Evolutionary conservation across 352 stramenopile species (phyloP).

Genomic region (Phytophthora foliorum): DNA sequence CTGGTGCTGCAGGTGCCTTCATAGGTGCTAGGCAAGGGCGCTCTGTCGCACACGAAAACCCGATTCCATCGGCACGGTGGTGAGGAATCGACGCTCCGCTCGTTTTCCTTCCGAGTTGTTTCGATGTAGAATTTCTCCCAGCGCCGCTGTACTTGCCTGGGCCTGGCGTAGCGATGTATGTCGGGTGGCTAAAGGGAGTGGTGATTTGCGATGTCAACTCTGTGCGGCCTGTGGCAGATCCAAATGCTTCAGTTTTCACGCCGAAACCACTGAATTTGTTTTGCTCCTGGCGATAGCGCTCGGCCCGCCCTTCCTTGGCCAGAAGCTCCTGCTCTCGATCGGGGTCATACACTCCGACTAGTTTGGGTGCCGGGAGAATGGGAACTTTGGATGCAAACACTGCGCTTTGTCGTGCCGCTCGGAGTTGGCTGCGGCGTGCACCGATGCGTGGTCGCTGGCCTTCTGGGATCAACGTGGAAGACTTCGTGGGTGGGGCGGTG

Average conservation of each 20-base stretch:
- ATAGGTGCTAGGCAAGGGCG: conserved; percentile 64
- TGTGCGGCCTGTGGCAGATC: conserved; percentile 66
- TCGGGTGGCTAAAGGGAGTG: conserved; percentile 65
- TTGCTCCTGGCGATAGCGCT: conserved; percentile 40
- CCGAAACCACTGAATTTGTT: conserved; percentile 29
- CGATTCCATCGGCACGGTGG: conserved; percentile 57
- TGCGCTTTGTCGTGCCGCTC: conserved; percentile 53
- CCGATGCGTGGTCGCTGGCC: conserved; percentile 34
- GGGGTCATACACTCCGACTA: conserved; percentile 54
- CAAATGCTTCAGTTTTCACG: conserved; percentile 71
- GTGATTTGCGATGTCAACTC: conserved; percentile 66
- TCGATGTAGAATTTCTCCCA: conserved; percentile 7
- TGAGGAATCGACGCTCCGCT: conserved; percentile 28
- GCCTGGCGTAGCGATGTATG: conserved; percentile 65
- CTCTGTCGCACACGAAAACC: conserved; percentile 75
- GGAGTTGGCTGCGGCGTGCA: conserved; percentile 33
- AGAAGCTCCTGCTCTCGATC: conserved; percentile 74
- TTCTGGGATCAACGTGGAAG: conserved; percentile 10
- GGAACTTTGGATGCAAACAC: conserved; percentile 85
- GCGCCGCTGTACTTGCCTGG: conserved; percentile 59
- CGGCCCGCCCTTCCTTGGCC: conserved; percentile 56
- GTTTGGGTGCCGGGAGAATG: conserved; percentile 59
- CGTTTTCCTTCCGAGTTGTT: conserved; percentile 26
- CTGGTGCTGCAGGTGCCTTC: conserved; percentile 47
- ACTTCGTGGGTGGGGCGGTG: conserved; percentile 13